Conservation (phyloP, 108 stramenopile species). For the Seminavis robusta region DNA sequence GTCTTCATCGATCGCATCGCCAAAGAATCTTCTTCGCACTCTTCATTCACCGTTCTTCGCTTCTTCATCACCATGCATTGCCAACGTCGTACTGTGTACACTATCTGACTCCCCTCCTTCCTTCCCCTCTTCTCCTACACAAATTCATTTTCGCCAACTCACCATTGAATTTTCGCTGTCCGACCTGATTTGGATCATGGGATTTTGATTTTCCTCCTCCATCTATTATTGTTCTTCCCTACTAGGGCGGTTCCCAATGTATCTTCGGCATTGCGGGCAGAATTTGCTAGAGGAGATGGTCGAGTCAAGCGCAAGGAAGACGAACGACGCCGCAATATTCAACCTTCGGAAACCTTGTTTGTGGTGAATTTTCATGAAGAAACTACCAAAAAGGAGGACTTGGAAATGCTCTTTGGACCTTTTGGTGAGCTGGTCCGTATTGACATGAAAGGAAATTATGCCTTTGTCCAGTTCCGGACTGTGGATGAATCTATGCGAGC, state of each 20-base stretch:
- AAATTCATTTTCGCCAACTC: conserved; percentile 12
- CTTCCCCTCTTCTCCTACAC: background rate
- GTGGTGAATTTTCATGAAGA: conserved; percentile 88
- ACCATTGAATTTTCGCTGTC: background rate
- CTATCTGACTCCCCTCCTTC: background rate
- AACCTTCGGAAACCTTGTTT: conserved; percentile 71
- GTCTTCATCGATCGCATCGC: too few relatives aligned
- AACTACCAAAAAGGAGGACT: conserved; percentile 82
- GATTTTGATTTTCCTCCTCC: background rate
- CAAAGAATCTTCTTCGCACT: too few relatives aligned
- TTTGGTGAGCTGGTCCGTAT: conserved; percentile 78
- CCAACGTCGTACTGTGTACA: too few relatives aligned
- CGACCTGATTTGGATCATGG: background rate
- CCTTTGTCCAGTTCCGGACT: conserved; percentile 82
- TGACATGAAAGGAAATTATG: conserved; percentile 92
- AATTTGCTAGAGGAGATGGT: conserved; percentile 88
- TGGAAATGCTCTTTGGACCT: conserved; percentile 74
- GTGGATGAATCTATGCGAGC: conserved; percentile 76
- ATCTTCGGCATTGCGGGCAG: conserved; percentile 71
- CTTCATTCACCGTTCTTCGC: too few relatives aligned
- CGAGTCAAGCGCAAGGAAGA: conserved; percentile 89
- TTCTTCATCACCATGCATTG: too few relatives aligned
- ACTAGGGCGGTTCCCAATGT: conserved; percentile 64
- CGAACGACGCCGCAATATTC: conserved; percentile 83
- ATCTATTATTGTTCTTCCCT: background rate